These are phyloP conservation scores for Carpinus fangiana DNA, from an alignment of 306 rosid species.

Conservation along the genomic window DNA sequence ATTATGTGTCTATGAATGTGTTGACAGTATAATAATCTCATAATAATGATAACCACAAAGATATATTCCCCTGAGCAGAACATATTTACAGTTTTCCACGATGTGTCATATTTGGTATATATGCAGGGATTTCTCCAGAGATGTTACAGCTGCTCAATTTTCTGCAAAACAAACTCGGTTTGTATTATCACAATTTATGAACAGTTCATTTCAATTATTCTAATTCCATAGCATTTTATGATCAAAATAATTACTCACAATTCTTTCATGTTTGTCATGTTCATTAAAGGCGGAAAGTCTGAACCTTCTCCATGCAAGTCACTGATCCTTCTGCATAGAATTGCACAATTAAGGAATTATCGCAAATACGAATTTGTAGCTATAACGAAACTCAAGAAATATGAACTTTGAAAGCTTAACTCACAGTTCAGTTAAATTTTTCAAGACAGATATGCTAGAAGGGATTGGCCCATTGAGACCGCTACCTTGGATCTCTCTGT, in stretches of 20 bases:
- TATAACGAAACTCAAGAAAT: background rate
- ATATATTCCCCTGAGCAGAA: background rate
- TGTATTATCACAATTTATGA: background rate
- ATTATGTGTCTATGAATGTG: too few species aligned
- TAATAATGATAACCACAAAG: too few species aligned
- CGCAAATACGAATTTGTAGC: too few species aligned
- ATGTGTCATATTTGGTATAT: constrained; percentile 11
- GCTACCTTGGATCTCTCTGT: constrained; percentile 36
- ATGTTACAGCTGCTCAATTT: constrained; percentile 34
- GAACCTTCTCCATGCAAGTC: constrained; percentile 25
- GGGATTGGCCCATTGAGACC: constrained; percentile 36
- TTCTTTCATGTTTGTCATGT: background rate
- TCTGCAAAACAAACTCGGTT: constrained; percentile 5
- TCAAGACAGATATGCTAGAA: constrained; percentile 18
- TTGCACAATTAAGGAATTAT: background rate
- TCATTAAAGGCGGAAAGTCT: constrained; percentile 13
- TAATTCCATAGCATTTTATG: background rate
- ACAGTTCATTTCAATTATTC: background rate
- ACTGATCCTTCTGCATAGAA: constrained; percentile 30
- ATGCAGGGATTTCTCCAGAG: constrained; percentile 18
- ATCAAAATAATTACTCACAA: constrained; percentile 15
- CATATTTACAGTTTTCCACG: constrained; percentile 9
- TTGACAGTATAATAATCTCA: too few species aligned
- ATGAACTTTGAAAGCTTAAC: constrained; percentile 8
- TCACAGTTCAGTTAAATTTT: constrained; percentile 23